Evolutionary conservation across 768 basidiomycete genomes (phyloP).

Genomic region (Dictyophora rubrovolvata): DNA sequence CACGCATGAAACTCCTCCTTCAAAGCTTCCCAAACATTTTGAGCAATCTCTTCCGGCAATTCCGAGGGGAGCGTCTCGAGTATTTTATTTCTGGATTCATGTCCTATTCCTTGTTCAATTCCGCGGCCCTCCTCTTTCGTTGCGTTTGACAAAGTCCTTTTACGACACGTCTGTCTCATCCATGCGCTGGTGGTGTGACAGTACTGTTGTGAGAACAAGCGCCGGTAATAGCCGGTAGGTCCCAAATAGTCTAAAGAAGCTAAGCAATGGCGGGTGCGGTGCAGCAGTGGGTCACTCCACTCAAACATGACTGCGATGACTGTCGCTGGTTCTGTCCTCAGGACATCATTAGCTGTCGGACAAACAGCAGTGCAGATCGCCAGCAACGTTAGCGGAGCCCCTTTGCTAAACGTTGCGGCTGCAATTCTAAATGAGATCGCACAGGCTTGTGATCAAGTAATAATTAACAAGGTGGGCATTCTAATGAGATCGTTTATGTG

Average conservation of each 20-base stretch:
- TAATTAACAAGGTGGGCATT: slow-evolving; percentile 36
- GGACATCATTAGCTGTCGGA: background rate
- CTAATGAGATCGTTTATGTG: slow-evolving; percentile 20
- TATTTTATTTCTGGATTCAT: slow-evolving; percentile 5
- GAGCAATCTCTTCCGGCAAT: slow-evolving; percentile 33
- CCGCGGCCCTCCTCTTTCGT: background rate
- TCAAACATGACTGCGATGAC: background rate
- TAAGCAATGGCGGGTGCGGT: background rate
- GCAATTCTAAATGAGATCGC: slow-evolving; percentile 35
- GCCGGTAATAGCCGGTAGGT: slow-evolving; percentile 18
- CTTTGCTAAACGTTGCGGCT: slow-evolving; percentile 24
- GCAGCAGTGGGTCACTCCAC: background rate
- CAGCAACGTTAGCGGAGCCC: slow-evolving; percentile 1
- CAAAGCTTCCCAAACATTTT: slow-evolving; percentile 62
- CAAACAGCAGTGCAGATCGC: slow-evolving; percentile 7
- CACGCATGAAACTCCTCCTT: slow-evolving; percentile 77
- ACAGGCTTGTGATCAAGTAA: slow-evolving; percentile 35
- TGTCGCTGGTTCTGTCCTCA: background rate
- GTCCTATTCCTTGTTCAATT: slow-evolving; percentile 7
- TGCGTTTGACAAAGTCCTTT: background rate
- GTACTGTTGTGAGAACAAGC: slow-evolving; percentile 22
- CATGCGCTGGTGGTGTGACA: slow-evolving; percentile 13
- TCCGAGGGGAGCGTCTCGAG: slow-evolving; percentile 8
- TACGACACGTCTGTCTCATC: slow-evolving; percentile 14
- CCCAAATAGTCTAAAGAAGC: slow-evolving; percentile 27